Conservation (phyloP, 2,329 filamentous ascomycete species). For the Calycina herbarum region DNA sequence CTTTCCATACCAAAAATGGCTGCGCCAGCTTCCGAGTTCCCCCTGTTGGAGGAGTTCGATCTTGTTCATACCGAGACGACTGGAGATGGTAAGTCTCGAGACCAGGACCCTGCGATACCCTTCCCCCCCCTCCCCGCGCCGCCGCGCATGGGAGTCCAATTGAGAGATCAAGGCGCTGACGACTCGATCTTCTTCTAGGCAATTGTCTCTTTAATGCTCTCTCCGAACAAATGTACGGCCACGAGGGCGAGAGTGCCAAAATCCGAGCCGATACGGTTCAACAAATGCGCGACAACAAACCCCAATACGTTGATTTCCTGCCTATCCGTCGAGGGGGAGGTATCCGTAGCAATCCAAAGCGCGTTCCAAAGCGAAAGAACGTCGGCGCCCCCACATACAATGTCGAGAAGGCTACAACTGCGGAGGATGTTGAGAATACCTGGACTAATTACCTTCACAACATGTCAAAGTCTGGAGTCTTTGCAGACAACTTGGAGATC, state of each 20-base stretch:
- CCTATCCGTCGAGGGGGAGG: constrained; percentile 53
- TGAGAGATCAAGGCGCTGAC: constrained; percentile 17
- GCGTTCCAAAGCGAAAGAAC: constrained; percentile 55
- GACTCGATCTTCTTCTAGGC: constrained; percentile 44
- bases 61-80: constrained; percentile 59
- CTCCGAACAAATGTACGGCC: constrained; percentile 65
- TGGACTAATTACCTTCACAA: constrained; percentile 56
- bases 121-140: not conserved
- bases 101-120: constrained; percentile 20
- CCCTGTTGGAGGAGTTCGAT: constrained; percentile 54
- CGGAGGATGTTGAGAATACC: constrained; percentile 51
- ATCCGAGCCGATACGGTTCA: constrained; percentile 60
- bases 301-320: constrained; percentile 66
- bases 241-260: constrained; percentile 55
- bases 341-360: constrained; percentile 53
- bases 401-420: constrained; percentile 45
- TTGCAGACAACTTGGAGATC: constrained; percentile 68
- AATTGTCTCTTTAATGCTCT: constrained; percentile 71
- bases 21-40: constrained; percentile 47
- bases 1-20: not conserved
- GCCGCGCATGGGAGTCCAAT: constrained; percentile 4
- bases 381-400: constrained; percentile 47
- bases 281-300: constrained; percentile 60
- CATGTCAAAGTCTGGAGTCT: constrained; percentile 61
- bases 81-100: constrained; percentile 58